phyloP scores from a whole-genome alignment of 2,329 filamentous ascomycete species.

The Curvularia lunata region DNA sequence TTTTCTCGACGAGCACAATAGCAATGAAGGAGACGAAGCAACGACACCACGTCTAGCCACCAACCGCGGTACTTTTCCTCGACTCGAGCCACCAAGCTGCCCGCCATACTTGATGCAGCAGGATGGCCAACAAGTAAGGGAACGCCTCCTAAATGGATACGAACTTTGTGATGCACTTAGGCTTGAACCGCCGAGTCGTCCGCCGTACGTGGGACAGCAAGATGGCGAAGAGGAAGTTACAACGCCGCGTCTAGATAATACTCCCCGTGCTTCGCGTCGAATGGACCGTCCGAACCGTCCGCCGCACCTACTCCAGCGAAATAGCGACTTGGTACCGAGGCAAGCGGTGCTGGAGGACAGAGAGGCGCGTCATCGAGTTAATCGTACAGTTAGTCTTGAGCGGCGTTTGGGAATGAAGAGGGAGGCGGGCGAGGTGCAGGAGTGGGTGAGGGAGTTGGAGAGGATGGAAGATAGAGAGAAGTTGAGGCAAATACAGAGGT shows the following conservation, averaged over 20 bases:
- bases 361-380: background rate
- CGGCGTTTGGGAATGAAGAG: background rate
- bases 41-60: background rate
- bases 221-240: background rate
- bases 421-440: constrained; percentile 8
- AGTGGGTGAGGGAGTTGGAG: constrained; percentile 17
- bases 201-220: background rate
- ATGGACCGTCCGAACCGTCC: background rate
- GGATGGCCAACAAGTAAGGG: too few species aligned
- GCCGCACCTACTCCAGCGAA: background rate
- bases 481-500: constrained; percentile 8
- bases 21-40: background rate
- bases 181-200: background rate
- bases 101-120: too few species aligned
- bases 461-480: constrained; percentile 20
- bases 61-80: too few species aligned
- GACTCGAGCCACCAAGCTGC: too few species aligned
- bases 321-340: background rate
- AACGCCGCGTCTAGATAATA: background rate
- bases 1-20: background rate
- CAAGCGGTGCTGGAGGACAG: background rate
- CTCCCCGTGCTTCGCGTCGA: background rate
- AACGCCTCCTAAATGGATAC: too few species aligned
- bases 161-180: background rate
- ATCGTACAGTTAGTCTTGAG: background rate